Base-by-base conservation (phyloP, 768 basidiomycete genomes). In the Termitomyces sp. region DNA sequence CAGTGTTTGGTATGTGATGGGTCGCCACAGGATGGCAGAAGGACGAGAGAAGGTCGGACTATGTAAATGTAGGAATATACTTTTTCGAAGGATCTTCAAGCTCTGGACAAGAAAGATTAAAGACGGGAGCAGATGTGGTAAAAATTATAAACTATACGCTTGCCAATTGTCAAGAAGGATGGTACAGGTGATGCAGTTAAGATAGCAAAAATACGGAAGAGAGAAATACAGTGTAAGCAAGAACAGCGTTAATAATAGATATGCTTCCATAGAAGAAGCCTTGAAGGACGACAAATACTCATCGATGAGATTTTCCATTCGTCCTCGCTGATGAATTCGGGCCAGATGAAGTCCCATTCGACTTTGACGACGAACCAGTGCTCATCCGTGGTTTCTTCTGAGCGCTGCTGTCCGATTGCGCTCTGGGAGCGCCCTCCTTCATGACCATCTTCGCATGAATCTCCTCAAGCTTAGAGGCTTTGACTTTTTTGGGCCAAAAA, bases 401-500 rank as follows among this genome's bases (percentile, higher is more conserved):
- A 5, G 78, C 69, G 59, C 60, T 65, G 43, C 65, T 77, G 53
- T 86, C 86, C 24, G 79, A 72, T 52, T 78, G 74, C n/a, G 81
- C 72, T 58, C 83, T 74, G n/a, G 85, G 84, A 34, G 82, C 81
- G 46, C 83, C 81, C 67, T 90, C 90, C 71, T 92, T 92, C 81
- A 88, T 88, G 60, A 92, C 91, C 89, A 97, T 93, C 75, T 97
- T 97, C 16, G 91, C 89, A 66, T 97, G 94, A 44, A 98, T 96
- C 68, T 94, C 93, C 71, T 95, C 91, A 39, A 98, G 76, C 72
- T 97, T 97, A 16, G 83, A 85, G 13, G 94, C 92, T 69, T 90
- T 94, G 62, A 98, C 94, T 72, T 95, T 92, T 78, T 96, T 92
- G 5, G 95, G 95, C 95, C 95, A 98, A 74, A 98, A 98, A 55